phyloP scores from a whole-genome alignment of 2,329 filamentous ascomycete species.

The Diplodia seriata region DNA sequence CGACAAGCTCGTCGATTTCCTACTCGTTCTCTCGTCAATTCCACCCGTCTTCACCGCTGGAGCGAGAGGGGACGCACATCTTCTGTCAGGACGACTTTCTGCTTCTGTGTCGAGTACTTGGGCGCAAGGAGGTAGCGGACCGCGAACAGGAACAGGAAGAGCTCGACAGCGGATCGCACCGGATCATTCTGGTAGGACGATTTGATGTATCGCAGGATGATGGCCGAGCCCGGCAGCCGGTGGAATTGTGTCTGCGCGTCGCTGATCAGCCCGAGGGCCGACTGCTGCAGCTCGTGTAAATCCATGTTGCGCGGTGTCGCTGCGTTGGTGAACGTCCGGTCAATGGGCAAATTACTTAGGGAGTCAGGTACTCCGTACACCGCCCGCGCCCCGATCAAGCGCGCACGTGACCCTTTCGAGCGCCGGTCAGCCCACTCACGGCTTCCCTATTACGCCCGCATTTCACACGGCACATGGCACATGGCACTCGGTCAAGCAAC shows the following conservation, averaged over 20 bases:
- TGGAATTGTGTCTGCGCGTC: constrained; percentile 74
- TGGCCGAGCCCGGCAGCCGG: constrained; percentile 89
- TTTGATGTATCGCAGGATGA: constrained; percentile 92
- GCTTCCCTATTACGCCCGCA: neutral
- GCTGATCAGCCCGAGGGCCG: constrained; percentile 61
- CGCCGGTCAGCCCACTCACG: neutral
- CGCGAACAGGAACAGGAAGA: constrained; percentile 93
- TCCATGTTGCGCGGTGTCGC: constrained; percentile 56
- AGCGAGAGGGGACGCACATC: constrained; percentile 53
- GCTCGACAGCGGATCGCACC: constrained; percentile 88
- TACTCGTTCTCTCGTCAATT: constrained; percentile 40
- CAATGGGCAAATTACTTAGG: constrained; percentile 15
- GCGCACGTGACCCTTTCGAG: constrained; percentile 18
- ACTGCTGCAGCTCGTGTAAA: constrained; percentile 61
- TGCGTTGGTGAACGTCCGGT: constrained; percentile 10
- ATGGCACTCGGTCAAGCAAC: neutral
- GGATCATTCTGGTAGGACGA: constrained; percentile 98
- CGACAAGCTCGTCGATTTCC: constrained; percentile 96
- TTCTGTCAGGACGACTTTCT: constrained; percentile 86
- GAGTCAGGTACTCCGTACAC: constrained; percentile 10
- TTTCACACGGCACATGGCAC: neutral
- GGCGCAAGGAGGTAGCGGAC: constrained; percentile 91
- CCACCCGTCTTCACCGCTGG: neutral
- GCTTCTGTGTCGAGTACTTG: constrained; percentile 89
- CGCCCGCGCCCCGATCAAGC: constrained; percentile 16